Conservation (phyloP, 345 rosid species). For the Capsella bursapastoris region DNA sequence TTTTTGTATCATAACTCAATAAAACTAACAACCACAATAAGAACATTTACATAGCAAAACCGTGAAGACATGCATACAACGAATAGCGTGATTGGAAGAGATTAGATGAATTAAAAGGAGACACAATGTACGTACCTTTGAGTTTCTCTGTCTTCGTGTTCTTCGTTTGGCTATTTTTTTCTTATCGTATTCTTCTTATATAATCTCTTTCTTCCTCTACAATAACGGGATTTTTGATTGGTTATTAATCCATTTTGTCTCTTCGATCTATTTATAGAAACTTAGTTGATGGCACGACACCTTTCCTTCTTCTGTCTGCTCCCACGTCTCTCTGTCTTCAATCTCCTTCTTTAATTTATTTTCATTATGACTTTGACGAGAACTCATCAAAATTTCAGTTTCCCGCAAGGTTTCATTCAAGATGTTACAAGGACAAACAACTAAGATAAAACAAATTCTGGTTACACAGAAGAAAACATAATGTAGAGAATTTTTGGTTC, state of each 20-base stretch:
- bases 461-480: background rate
- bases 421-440: background rate
- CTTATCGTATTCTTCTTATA: conserved; percentile 31
- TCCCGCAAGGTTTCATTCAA: background rate
- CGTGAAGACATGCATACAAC: conserved; percentile 4
- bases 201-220: conserved; percentile 25
- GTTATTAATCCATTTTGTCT: conserved; percentile 38
- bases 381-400: background rate
- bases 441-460: background rate
- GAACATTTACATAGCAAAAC: background rate
- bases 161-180: conserved; percentile 19
- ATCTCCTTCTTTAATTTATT: background rate
- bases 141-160: conserved; percentile 29
- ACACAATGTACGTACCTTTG: conserved; percentile 30
- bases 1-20: conserved; percentile 7
- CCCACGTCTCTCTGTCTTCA: conserved; percentile 42
- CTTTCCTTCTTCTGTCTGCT: conserved; percentile 36
- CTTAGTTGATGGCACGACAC: conserved; percentile 45
- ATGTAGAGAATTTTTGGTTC: background rate
- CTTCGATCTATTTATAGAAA: conserved; percentile 40
- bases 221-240: conserved; percentile 40
- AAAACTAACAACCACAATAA: background rate
- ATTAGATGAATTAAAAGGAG: conserved; percentile 13
- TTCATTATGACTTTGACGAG: conserved; percentile 5
- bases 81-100: background rate